These are phyloP conservation scores for Parachlorella kessleri DNA, from an alignment of 139 green algal genomes.

Conservation along the genomic window DNA sequence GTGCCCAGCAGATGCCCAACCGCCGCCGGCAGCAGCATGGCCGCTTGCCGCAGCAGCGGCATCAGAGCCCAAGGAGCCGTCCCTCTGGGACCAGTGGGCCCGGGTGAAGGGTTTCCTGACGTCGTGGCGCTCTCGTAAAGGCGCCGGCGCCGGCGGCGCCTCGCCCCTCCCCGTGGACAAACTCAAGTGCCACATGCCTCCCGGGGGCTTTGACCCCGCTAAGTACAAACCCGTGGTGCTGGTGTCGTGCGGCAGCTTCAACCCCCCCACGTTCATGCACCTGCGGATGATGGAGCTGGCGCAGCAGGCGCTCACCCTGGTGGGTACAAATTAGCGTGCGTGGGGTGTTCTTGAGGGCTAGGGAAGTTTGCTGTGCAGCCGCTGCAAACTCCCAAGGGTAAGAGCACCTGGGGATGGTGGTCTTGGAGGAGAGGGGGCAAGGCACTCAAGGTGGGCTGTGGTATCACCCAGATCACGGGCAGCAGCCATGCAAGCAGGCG, in stretches of 20 bases:
- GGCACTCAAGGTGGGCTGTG: too few species aligned
- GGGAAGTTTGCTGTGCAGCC: too few species aligned
- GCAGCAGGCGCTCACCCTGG: conserved; percentile 56
- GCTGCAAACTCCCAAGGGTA: too few species aligned
- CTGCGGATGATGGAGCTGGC: conserved; percentile 88
- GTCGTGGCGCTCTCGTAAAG: background rate
- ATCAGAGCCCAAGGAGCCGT: conserved; percentile 15
- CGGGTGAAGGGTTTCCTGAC: conserved; percentile 16
- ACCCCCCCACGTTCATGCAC: conserved; percentile 84
- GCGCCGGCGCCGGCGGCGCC: background rate
- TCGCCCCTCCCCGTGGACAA: conserved; percentile 38
- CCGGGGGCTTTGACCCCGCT: background rate
- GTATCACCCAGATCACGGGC: too few species aligned
- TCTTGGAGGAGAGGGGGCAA: too few species aligned
- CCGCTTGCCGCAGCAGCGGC: too few species aligned
- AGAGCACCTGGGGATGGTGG: too few species aligned
- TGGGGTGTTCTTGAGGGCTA: too few species aligned
- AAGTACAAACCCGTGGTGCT: conserved; percentile 67
- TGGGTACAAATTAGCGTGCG: too few species aligned
- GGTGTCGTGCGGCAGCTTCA: conserved; percentile 87
- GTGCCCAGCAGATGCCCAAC: too few species aligned
- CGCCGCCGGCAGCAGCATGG: too few species aligned
- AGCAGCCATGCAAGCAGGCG: too few species aligned
- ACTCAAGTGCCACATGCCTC: conserved; percentile 38
- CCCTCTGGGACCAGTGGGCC: conserved; percentile 22